These are phyloP conservation scores for Chaetomiaceae sp. DNA, from an alignment of 2,329 filamentous ascomycete genomes.

Conservation along the genomic window DNA sequence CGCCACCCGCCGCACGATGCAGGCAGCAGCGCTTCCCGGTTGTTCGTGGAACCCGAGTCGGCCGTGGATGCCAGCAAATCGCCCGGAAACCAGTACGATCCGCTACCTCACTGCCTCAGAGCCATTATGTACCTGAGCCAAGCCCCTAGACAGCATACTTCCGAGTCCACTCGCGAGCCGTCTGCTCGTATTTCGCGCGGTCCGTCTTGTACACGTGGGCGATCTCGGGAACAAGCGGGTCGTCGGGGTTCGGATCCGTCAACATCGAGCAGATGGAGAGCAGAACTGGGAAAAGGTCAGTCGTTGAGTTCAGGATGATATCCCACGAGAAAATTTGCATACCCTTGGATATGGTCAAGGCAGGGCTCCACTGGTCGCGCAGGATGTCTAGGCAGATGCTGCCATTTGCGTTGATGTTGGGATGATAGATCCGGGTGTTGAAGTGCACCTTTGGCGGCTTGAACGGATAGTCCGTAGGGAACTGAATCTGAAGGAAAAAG, in stretches of 20 bases:
- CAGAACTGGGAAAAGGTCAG: constrained; percentile 58
- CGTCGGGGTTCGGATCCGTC: constrained; percentile 98
- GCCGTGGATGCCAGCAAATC: background rate
- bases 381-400: constrained; percentile 98
- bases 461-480: constrained; percentile 99
- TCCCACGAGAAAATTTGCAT: constrained; percentile 27
- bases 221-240: constrained; percentile 97
- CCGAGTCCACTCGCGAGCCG: constrained; percentile 95
- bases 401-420: constrained; percentile 99
- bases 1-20: background rate
- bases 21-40: background rate
- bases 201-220: constrained; percentile 99
- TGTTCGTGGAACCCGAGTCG: background rate
- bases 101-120: constrained; percentile 4
- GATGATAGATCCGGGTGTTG: constrained; percentile 98
- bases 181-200: constrained; percentile 90
- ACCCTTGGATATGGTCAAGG: constrained; percentile 98
- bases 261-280: constrained; percentile 99
- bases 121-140: too few relatives aligned
- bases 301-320: background rate
- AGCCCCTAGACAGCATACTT: constrained; percentile 85
- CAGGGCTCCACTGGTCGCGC: constrained; percentile 98
- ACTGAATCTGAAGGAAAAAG: constrained; percentile 98
- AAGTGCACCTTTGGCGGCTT: constrained; percentile 99
- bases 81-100: constrained; percentile 7